phyloP scores from a whole-genome alignment of 495 filamentous ascomycete genomes.

The Cercophora scortea region DNA sequence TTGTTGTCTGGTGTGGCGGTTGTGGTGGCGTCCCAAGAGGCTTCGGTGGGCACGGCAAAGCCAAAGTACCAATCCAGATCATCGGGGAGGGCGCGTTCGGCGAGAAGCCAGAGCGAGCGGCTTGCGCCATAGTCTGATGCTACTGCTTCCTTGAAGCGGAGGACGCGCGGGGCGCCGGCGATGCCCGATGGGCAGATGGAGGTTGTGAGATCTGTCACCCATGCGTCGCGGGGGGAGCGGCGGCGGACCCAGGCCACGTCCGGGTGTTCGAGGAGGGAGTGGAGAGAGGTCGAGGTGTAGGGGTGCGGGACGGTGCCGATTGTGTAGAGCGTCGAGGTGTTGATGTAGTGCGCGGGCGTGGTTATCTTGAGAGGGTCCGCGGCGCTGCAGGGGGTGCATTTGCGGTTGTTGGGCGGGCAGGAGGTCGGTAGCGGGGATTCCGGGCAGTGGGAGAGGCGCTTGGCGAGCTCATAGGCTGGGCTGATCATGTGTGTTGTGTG shows the following conservation, averaged over 20 bases:
- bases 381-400: slow-evolving; percentile 66
- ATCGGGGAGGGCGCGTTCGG: slow-evolving; percentile 54
- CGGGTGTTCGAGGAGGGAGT: slow-evolving; percentile 40
- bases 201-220: slow-evolving; percentile 67
- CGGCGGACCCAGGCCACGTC: slow-evolving; percentile 65
- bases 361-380: slow-evolving; percentile 47
- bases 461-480: slow-evolving; percentile 62
- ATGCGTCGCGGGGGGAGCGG: slow-evolving; percentile 67
- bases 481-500: slow-evolving; percentile 64
- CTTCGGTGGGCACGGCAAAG: slow-evolving; percentile 61
- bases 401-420: slow-evolving; percentile 76
- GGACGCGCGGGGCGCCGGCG: slow-evolving; percentile 53
- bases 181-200: slow-evolving; percentile 55
- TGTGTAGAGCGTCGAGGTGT: slow-evolving; percentile 60
- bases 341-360: slow-evolving; percentile 51
- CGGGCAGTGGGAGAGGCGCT: slow-evolving; percentile 65
- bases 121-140: slow-evolving; percentile 51
- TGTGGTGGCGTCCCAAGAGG: slow-evolving; percentile 33
- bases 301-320: slow-evolving; percentile 88
- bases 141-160: slow-evolving; percentile 75
- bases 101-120: slow-evolving; percentile 72
- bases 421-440: slow-evolving; percentile 59
- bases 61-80: slow-evolving; percentile 87
- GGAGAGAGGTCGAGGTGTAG: slow-evolving; percentile 65
- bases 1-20: slow-evolving; percentile 31